Evolutionary conservation across 495 filamentous ascomycete genomes (phyloP).

Genomic region (Hypoxylon intermedium): DNA sequence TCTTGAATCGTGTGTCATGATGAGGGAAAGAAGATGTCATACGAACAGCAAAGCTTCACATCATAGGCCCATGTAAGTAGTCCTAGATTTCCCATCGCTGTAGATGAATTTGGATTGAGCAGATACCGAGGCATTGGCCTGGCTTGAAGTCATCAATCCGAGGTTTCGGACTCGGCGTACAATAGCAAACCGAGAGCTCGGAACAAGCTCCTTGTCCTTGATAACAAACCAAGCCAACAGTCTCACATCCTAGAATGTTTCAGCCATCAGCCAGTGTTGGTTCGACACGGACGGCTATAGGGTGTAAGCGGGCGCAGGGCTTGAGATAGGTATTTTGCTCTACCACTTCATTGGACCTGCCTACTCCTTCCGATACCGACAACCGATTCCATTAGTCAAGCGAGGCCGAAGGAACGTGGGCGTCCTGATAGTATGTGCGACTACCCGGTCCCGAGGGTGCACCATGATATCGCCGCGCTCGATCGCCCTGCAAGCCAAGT

Average conservation of each 20-base stretch:
- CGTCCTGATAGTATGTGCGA: constrained; percentile 17
- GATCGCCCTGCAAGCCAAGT: constrained; percentile 30
- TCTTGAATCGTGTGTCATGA: too few species aligned
- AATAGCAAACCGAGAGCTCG: too few species aligned
- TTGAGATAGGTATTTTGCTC: constrained; percentile 1
- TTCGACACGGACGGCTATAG: constrained; percentile 6
- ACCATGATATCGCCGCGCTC: constrained; percentile 1
- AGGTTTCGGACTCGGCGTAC: too few species aligned
- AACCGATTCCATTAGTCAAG: constrained; percentile 34
- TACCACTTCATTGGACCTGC: constrained; percentile 14
- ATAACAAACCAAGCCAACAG: too few species aligned
- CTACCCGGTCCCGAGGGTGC: constrained; percentile 1
- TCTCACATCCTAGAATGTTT: constrained; percentile 8
- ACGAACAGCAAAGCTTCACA: too few species aligned
- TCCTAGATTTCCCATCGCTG: too few species aligned
- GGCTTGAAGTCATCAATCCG: too few species aligned
- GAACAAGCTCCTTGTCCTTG: too few species aligned
- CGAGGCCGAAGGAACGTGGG: constrained; percentile 9
- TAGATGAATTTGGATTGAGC: too few species aligned
- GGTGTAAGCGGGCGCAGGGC: not conserved
- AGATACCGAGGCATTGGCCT: too few species aligned
- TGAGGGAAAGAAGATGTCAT: too few species aligned
- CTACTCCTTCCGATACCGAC: constrained; percentile 29
- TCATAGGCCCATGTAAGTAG: too few species aligned
- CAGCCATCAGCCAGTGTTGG: not conserved